Percentiles rank a stretch among this genome's conserved stretches.
phyloP scores from a whole-genome alignment of 129 eudicot species.

The Chrysanthemum makinoi region DNA sequence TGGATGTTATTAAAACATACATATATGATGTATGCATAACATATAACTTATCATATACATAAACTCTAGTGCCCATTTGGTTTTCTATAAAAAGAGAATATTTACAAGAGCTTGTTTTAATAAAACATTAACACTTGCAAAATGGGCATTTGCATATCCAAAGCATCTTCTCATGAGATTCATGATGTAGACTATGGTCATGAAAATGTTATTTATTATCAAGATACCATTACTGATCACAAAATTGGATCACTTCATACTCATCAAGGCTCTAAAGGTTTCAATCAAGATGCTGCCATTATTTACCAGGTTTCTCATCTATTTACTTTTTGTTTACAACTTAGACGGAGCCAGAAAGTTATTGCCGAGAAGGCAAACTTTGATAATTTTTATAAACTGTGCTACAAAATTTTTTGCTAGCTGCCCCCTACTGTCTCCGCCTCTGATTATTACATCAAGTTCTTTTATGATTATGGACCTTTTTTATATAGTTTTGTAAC shows the following conservation, averaged over 20 bases:
- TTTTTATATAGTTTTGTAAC: too few species aligned
- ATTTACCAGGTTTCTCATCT: slow-evolving; percentile 54
- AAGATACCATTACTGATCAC: slow-evolving; percentile 23
- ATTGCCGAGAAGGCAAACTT: too few species aligned
- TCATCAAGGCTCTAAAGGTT: slow-evolving; percentile 65
- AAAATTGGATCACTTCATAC: slow-evolving; percentile 54
- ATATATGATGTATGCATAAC: background rate
- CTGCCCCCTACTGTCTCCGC: too few species aligned
- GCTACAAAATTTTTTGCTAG: too few species aligned
- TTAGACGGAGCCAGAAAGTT: background rate
- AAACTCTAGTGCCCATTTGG: slow-evolving; percentile 12
- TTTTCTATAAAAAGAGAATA: slow-evolving; percentile 39
- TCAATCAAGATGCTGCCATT: slow-evolving; percentile 85
- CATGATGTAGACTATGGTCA: slow-evolving; percentile 60
- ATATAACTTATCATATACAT: background rate
- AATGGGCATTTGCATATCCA: slow-evolving; percentile 81
- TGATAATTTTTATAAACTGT: too few species aligned
- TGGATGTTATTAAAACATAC: background rate
- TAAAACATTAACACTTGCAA: slow-evolving; percentile 18
- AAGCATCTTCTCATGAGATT: slow-evolving; percentile 56
- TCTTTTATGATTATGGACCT: too few species aligned
- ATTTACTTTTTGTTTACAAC: background rate
- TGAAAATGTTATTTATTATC: slow-evolving; percentile 53
- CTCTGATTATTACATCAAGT: too few species aligned
- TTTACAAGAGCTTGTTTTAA: slow-evolving; percentile 18